Evolutionary conservation across 2,329 filamentous ascomycete species (phyloP), one percentile per base, ranked within the genome.

Genomic region (Aspergillus latus): DNA sequence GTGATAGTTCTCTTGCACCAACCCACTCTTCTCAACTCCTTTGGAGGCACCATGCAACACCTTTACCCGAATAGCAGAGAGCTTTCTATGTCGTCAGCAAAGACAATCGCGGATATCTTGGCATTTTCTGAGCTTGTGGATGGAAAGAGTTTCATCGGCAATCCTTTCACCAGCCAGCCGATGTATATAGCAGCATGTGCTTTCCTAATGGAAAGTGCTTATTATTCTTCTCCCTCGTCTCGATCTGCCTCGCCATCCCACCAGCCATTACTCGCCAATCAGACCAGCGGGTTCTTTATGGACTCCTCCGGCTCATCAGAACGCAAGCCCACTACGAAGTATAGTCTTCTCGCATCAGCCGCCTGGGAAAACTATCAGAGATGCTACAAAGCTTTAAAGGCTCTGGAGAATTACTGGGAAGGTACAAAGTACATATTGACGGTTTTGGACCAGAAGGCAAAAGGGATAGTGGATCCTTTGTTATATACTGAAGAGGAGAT

Each of bases 121-220:
- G 88, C 89, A 1, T 95, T 95, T 71, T 89, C 90, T 0, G 90
- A 95, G 67, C 76, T 95, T 8, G 90, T 94, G 50, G 90, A 95
- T 69, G 86, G 89, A 0, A 92, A 90, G 70, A 92, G 90, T 64
- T 90, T 92, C 54, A 87, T 92, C 34, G 90, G 90, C 1, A 96
- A 94, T 58, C 91, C 91, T 0, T 96, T 96, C 62, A 94, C 90
- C 0, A 91, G 88, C 47, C 91, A 96, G 71, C 91, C 91, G 0
- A 95, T 95, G 67, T 96, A 95, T 65, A 93, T 96, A 58, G 91
- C 91, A 0, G 91, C 90, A 0, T 95, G 90, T 67, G 91, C 91
- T 0, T 96, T 96, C 64, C 76, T 96, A 13, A 90, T 91, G 76
- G 91, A 96, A 68, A 90, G 89, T 4, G 86, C 85, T 3, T 83